Percentiles rank a stretch among this genome's conserved stretches.
Evolutionary conservation across 768 basidiomycete genomes (phyloP).

Genomic region (Polyporus arcularius): DNA sequence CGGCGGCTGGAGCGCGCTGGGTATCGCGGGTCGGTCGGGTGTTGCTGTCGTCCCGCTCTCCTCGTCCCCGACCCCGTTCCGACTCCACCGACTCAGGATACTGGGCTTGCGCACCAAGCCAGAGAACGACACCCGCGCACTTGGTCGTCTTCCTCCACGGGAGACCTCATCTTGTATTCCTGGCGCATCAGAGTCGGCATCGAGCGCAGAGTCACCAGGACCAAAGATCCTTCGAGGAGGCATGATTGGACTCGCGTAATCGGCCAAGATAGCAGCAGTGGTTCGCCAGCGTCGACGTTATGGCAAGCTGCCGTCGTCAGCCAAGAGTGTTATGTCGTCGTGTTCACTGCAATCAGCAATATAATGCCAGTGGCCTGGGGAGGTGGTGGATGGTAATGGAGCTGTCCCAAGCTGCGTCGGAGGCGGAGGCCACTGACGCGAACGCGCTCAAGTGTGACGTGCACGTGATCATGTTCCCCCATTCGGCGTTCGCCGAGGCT

Average conservation of each 20-base stretch:
- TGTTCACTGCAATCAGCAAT: too few species aligned
- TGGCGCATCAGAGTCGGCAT: conserved; percentile 1
- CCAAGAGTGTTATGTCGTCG: too few species aligned
- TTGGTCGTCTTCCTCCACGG: conserved; percentile 4
- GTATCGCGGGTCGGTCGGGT: conserved; percentile 67
- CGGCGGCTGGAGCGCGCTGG: conserved; percentile 64
- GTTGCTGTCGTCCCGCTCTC: conserved; percentile 21
- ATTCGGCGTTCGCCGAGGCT: too few species aligned
- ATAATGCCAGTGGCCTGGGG: too few species aligned
- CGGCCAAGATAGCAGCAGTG: not conserved
- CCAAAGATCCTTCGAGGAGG: conserved; percentile 21
- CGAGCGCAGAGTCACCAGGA: conserved; percentile 15
- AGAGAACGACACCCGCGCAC: conserved; percentile 30
- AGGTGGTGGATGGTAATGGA: not conserved
- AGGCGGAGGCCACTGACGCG: not conserved
- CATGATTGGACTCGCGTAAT: not conserved
- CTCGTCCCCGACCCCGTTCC: conserved; percentile 19
- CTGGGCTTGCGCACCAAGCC: conserved; percentile 19
- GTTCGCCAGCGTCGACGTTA: too few species aligned
- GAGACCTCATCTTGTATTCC: not conserved
- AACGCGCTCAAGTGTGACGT: not conserved
- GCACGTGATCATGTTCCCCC: too few species aligned
- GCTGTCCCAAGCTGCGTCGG: not conserved
- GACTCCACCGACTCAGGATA: conserved; percentile 26
- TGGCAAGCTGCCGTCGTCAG: too few species aligned